Base-by-base conservation (phyloP, 495 filamentous ascomycete genomes). In the Astrothelium macrocarpum region DNA sequence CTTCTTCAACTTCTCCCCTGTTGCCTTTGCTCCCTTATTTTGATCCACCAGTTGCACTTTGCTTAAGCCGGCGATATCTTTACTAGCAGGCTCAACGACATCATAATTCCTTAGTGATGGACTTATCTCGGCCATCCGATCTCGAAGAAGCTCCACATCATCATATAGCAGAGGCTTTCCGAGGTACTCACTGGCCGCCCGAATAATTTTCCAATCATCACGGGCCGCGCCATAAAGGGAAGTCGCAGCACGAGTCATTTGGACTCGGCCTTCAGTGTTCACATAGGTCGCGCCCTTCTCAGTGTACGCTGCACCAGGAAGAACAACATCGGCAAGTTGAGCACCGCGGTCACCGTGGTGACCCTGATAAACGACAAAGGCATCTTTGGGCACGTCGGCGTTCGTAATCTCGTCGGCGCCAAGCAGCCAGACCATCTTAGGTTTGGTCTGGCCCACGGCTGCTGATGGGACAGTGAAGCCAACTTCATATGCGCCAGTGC, bases 131-230 rank as follows among this genome's bases (percentile, higher is more conserved):
- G 88, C 88, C 91, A 97, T 96, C 62, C 94, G 88, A 68, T 96
- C 90, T 43, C 94, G 81, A 26, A 98, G 80, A 61, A 82, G 80
- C 67, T 91, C 87, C 29, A 98, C 83, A 67, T 96, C 90, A 73
- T 97, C 94, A 69, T 97, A 98, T 28, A 91, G 90, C 56, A 98
- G 82, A 53, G 90, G 85, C 2, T 76, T 83, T 58, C 90, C 90
- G n/a, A 98, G 82, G 77, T 91, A 95, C 76, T 97, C 95, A 74
- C 87, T 90, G 64, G 80, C 81, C 1, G 94, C 94, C 62, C 94
- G 90, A 68, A 98, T 84, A 68, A 98, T 97, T 81, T 97, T 97
- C 94, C 94, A 98, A 75, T 98, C 94, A 66, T 95, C 92, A 68
- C 94, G 84, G 59, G 92, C 84, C 62, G 91, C 94, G 62, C 94